A percentile compares a stretch with the other conserved stretches of the same genome.
These are phyloP conservation scores for Botryobasidium botryosum DNA, from an alignment of 768 basidiomycete genomes.

Conservation along the genomic window DNA sequence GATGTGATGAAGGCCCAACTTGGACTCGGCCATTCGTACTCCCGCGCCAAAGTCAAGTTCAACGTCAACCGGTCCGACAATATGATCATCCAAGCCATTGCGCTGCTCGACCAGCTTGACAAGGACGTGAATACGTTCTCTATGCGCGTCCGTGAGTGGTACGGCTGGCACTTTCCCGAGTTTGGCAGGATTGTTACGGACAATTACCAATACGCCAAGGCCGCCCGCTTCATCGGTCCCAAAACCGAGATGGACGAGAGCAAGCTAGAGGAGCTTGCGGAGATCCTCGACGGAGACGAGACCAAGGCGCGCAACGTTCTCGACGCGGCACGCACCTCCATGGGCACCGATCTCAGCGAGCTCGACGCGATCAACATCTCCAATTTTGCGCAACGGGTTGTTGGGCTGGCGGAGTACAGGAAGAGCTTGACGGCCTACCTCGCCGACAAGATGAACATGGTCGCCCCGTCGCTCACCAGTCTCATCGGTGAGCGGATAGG, in stretches of 20 bases:
- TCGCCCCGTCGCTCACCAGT: constrained; percentile 85
- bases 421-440: constrained; percentile 77
- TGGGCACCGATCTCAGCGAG: constrained; percentile 82
- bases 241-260: constrained; percentile 68
- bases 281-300: constrained; percentile 67
- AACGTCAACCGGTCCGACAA: constrained; percentile 93
- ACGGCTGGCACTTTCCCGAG: constrained; percentile 98
- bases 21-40: constrained; percentile 94
- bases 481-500: constrained; percentile 85
- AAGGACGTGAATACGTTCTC: constrained; percentile 98
- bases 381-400: constrained; percentile 76
- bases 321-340: constrained; percentile 84
- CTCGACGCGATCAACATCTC: constrained; percentile 94
- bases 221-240: constrained; percentile 75
- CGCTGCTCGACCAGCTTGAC: constrained; percentile 94
- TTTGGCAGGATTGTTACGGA: constrained; percentile 85
- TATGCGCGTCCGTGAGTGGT: constrained; percentile 98
- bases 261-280: constrained; percentile 59
- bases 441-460: constrained; percentile 93
- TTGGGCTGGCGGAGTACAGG: constrained; percentile 87
- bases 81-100: constrained; percentile 99
- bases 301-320: constrained; percentile 84
- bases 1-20: constrained; percentile 90
- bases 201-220: constrained; percentile 83
- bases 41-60: constrained; percentile 94